phyloP scores from a whole-genome alignment of 2,329 filamentous ascomycete genomes.

The Aspergillus fumigatiaffinis region DNA sequence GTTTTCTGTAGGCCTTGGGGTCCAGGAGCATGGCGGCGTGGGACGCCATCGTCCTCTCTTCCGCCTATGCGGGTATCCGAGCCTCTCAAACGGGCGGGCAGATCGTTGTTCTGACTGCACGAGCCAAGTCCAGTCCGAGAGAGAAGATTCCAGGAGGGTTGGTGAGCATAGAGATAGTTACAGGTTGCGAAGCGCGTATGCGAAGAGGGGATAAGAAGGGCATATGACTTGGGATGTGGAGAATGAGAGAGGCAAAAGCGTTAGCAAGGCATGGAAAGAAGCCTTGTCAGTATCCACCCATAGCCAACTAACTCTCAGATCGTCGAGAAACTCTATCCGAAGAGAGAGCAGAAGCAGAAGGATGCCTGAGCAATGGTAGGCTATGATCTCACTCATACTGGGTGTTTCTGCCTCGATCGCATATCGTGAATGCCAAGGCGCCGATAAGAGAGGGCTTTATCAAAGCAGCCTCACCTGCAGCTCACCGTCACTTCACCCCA shows the following conservation, averaged over 20 bases:
- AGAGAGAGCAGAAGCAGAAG: background rate
- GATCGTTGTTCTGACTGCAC: background rate
- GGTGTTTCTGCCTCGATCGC: background rate
- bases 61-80: slow-evolving; percentile 12
- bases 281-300: background rate
- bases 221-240: background rate
- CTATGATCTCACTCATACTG: background rate
- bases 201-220: background rate
- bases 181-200: background rate
- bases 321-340: background rate
- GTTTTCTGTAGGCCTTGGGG: slow-evolving; percentile 40
- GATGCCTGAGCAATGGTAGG: background rate
- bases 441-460: slow-evolving; percentile 25
- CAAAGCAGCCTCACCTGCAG: slow-evolving; percentile 1
- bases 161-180: background rate
- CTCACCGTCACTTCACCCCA: background rate
- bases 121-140: background rate
- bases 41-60: slow-evolving; percentile 31
- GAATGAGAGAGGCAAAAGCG: background rate
- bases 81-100: background rate
- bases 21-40: slow-evolving; percentile 43
- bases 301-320: background rate
- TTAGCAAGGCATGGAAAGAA: background rate
- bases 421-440: slow-evolving; percentile 9
- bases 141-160: background rate